These are phyloP conservation scores for Linnemannia hyalina DNA, from an alignment of 192 early-diverging fungal species.

Conservation along the genomic window DNA sequence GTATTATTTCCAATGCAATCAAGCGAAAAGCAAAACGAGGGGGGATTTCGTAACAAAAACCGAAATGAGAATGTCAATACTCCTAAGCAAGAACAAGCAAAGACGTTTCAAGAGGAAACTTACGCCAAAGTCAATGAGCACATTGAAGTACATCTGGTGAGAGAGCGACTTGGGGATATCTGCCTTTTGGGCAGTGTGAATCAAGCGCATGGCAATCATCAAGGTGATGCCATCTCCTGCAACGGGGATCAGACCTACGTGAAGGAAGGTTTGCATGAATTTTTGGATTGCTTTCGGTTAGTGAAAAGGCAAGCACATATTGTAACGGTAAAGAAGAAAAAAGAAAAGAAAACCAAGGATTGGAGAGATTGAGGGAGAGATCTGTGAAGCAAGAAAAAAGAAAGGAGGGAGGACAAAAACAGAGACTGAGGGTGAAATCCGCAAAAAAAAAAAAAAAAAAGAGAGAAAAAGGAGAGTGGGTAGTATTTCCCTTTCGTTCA, in stretches of 20 bases:
- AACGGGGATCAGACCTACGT: constrained; percentile 64
- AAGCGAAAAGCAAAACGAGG: neutral
- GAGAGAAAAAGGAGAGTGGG: neutral
- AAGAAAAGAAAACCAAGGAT: neutral
- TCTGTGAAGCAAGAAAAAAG: neutral
- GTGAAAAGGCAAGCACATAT: neutral
- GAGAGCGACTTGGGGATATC: constrained; percentile 59
- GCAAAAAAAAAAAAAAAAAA: constrained; percentile 9
- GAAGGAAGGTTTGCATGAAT: neutral
- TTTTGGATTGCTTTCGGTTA: neutral
- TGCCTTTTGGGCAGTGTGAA: constrained; percentile 58
- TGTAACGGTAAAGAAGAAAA: neutral
- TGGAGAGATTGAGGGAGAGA: too few species aligned
- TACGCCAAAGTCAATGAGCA: constrained; percentile 66
- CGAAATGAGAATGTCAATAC: neutral
- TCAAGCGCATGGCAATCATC: constrained; percentile 54
- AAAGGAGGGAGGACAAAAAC: neutral
- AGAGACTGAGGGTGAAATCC: neutral
- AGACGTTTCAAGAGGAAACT: constrained; percentile 5
- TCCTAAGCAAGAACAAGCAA: neutral
- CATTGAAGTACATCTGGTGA: constrained; percentile 61
- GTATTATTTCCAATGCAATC: neutral
- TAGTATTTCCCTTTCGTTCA: neutral
- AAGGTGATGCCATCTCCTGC: constrained; percentile 62
- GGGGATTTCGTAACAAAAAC: neutral